phyloP scores from a whole-genome alignment of 2,329 filamentous ascomycete species.

The Drechmeria coniospora region DNA sequence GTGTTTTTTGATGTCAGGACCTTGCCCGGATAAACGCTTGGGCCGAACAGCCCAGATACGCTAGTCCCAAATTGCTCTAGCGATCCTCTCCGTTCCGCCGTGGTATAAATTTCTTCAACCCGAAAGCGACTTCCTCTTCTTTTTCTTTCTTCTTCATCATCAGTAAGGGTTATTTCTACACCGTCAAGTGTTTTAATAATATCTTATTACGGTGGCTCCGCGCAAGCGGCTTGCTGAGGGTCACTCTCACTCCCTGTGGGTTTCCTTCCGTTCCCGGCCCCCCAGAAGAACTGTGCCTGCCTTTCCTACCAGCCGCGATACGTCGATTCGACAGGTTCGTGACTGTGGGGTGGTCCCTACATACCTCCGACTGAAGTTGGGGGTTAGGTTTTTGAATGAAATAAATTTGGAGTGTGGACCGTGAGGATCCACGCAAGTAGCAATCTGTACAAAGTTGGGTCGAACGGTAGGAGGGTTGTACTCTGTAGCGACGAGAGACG shows the following conservation, averaged over 20 bases:
- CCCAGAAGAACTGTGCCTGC: constrained; percentile 29
- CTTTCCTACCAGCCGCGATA: constrained; percentile 29
- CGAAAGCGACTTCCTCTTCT: constrained; percentile 4
- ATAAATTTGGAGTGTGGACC: no score
- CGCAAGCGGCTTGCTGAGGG: constrained; percentile 39
- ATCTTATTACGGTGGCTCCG: constrained; percentile 34
- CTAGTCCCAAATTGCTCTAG: neutral
- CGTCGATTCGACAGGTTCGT: constrained; percentile 23
- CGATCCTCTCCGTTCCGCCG: neutral
- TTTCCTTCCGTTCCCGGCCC: constrained; percentile 42
- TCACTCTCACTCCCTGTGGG: constrained; percentile 28
- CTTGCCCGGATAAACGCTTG: neutral
- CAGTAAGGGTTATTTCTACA: constrained; percentile 31
- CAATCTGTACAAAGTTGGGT: no score
- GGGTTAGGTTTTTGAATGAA: neutral
- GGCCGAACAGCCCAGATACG: neutral
- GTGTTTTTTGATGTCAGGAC: no score
- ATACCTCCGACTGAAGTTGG: constrained; percentile 10
- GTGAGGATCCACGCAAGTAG: no score
- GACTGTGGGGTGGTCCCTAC: constrained; percentile 38
- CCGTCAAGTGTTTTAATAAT: constrained; percentile 34
- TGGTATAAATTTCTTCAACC: constrained; percentile 7
- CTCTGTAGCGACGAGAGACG: no score
- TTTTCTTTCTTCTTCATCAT: constrained; percentile 25
- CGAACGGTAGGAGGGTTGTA: no score